Conservation (phyloP, 176 grass and related monocot species). For the Triticum turgidum region DNA sequence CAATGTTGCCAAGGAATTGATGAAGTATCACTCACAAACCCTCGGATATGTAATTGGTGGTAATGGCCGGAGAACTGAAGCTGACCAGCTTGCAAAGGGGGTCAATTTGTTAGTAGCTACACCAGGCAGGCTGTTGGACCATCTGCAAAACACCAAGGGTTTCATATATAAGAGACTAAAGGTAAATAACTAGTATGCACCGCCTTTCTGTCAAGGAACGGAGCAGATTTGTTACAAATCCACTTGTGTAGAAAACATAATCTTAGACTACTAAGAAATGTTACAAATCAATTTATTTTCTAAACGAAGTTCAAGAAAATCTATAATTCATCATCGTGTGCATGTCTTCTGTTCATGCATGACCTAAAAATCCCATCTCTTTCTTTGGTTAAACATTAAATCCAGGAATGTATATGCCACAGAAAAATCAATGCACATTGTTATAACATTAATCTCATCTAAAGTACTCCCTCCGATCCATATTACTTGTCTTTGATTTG, state of each 20-base stretch:
- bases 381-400: not conserved
- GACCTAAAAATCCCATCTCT: not conserved
- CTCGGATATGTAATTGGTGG: slow-evolving; percentile 89
- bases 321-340: not conserved
- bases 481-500: too few species aligned
- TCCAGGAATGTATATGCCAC: not conserved
- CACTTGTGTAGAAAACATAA: not conserved
- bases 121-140: slow-evolving; percentile 94
- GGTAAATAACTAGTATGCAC: slow-evolving; percentile 37
- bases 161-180: slow-evolving; percentile 89
- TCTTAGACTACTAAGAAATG: not conserved
- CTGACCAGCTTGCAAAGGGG: slow-evolving; percentile 82
- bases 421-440: not conserved
- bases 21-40: slow-evolving; percentile 90
- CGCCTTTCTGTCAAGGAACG: not conserved
- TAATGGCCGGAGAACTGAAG: slow-evolving; percentile 72
- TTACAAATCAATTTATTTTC: not conserved
- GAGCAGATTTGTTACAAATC: not conserved
- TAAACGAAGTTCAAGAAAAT: too few species aligned
- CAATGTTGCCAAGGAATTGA: slow-evolving; percentile 90
- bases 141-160: slow-evolving; percentile 85
- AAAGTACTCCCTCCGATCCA: too few species aligned
- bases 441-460: not conserved
- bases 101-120: slow-evolving; percentile 92
- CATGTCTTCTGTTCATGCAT: not conserved